Conservation (phyloP, 495 filamentous ascomycete genomes). For the Penicillium angulare region DNA sequence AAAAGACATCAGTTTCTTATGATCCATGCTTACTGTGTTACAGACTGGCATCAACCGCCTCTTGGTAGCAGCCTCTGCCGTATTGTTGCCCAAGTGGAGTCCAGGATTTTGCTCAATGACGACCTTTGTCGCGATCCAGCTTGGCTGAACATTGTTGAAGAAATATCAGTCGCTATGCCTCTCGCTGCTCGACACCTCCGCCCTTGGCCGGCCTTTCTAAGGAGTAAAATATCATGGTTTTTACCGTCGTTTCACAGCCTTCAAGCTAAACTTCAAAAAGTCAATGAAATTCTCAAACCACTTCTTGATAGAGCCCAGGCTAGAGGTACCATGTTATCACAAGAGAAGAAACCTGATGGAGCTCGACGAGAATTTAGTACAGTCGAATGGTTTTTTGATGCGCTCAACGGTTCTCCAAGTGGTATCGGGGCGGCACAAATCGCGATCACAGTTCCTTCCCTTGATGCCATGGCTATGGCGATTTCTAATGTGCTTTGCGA, state of each 20-base stretch:
- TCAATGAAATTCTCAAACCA: neutral
- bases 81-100: neutral
- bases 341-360: too few relatives aligned
- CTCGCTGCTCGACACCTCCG: neutral
- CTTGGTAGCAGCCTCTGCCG: neutral
- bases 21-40: too few relatives aligned
- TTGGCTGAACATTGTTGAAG: neutral
- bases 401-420: too few relatives aligned
- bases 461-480: too few relatives aligned
- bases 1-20: too few relatives aligned
- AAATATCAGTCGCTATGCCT: neutral
- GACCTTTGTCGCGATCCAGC: neutral
- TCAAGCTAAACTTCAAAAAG: neutral
- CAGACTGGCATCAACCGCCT: neutral
- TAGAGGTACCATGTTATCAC: too few relatives aligned
- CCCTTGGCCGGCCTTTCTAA: neutral
- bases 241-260: neutral
- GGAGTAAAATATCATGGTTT: neutral
- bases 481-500: too few relatives aligned
- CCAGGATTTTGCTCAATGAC: neutral
- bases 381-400: too few relatives aligned
- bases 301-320: too few relatives aligned
- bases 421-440: too few relatives aligned
- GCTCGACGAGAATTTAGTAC: too few relatives aligned
- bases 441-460: too few relatives aligned